These are phyloP conservation scores for Alternaria novae-zelandiae DNA, from an alignment of 2,329 filamentous ascomycete species.

Conservation along the genomic window DNA sequence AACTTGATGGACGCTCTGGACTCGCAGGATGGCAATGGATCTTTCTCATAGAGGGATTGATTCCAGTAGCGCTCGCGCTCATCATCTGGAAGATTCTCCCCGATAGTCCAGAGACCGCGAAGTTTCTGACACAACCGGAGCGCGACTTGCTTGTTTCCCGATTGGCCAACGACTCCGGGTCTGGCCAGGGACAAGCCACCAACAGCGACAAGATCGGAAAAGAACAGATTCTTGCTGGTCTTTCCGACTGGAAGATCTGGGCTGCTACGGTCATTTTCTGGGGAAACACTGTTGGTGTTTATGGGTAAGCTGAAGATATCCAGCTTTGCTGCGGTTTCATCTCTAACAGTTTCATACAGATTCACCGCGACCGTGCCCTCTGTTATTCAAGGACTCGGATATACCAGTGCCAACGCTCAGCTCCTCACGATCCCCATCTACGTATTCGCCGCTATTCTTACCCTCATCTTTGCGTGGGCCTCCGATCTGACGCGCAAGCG, in stretches of 20 bases:
- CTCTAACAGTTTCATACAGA: constrained; percentile 31
- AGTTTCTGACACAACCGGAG: constrained; percentile 43
- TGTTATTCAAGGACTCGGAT: constrained; percentile 52
- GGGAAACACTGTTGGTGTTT: constrained; percentile 47
- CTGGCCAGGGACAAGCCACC: constrained; percentile 53
- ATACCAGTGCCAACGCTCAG: constrained; percentile 50
- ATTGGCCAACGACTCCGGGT: constrained; percentile 52
- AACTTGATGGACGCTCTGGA: constrained; percentile 37
- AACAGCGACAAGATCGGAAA: constrained; percentile 57
- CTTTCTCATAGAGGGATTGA: constrained; percentile 37
- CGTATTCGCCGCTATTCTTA: constrained; percentile 51
- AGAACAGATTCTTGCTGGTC: constrained; percentile 57
- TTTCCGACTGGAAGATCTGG: constrained; percentile 50
- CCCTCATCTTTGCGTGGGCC: constrained; percentile 52
- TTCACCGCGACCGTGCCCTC: constrained; percentile 49
- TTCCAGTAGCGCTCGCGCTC: constrained; percentile 49
- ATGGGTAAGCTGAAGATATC: constrained; percentile 29
- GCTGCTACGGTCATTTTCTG: constrained; percentile 47
- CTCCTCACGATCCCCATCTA: constrained; percentile 53
- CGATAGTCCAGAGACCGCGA: constrained; percentile 54
- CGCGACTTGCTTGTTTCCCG: constrained; percentile 41
- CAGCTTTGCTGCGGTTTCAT: neutral
- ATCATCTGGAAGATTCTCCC: constrained; percentile 61
- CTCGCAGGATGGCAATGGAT: constrained; percentile 46
- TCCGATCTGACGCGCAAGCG: constrained; percentile 61